Evolutionary conservation across 2,329 filamentous ascomycete genomes (phyloP), one percentile per base, ranked within the genome.

Genomic region (Colletotrichum horii): DNA sequence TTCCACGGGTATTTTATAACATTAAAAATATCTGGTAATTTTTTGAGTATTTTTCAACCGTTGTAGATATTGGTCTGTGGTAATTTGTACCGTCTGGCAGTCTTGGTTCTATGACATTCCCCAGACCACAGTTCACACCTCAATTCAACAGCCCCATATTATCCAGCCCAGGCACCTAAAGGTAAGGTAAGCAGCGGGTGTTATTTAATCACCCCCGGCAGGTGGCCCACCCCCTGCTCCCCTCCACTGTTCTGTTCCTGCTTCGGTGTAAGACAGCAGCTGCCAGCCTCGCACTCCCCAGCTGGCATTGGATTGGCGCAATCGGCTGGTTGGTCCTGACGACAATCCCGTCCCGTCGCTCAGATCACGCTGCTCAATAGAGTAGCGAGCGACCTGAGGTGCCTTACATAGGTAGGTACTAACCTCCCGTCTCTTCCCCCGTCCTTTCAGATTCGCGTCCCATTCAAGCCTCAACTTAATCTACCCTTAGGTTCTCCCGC

Each of bases 241-340:
- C 24, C 43, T 36, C 28, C 48, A 6, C 24, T 32, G 30, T 24
- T 66, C 24, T 32, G 30, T 24, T 66, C 22, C 34, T 60, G 30
- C 28, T 30, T 32, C 32, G 28, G 32, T 71, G 62, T 58, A 56
- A 73, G 73, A 75, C 70, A 73, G 22, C 69, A 75, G 55, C 61
- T 66, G 69, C 72, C 62, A 75, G 73, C 73, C 73, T 73, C 64
- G 73, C 56, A 56, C 26, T 73, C 26, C 64, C 64, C 62, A 65
- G 72, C 62, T 66, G 70, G 56, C 64, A 66, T 16, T 34, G 58
- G 58, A 28, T 58, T 58, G 22, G 55, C 22, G 58, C 65, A 38
- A 58, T 56, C 71, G 24, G 73, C 69, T 34, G 30, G 55, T 73
- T 64, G 62, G 32, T 73, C 64, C 70, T 68, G 64, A 60, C 64